Evolutionary conservation across 202 grass and related monocot genomes (phyloP).

Genomic region (Sporobolus alterniflorus): DNA sequence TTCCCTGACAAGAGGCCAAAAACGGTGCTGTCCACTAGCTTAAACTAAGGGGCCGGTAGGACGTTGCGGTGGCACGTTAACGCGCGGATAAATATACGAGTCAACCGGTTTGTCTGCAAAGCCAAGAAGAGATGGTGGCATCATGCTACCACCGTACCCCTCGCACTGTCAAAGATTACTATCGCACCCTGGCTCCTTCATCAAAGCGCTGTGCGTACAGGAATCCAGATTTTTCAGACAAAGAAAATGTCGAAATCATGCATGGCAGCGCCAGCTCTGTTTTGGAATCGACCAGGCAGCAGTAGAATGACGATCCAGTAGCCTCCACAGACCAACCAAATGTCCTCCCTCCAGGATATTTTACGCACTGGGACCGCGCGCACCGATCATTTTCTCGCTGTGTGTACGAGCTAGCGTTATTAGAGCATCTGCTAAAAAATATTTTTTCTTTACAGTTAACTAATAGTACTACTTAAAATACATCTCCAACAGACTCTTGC

Average conservation of each 20-base stretch:
- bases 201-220: no score
- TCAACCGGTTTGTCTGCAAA: neutral
- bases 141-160: neutral
- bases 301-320: slow-evolving; percentile 17
- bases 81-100: neutral
- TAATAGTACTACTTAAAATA: no score
- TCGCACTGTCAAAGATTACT: no score
- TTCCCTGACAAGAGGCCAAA: neutral
- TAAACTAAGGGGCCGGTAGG: neutral
- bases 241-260: neutral
- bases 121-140: no score
- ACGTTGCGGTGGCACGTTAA: neutral
- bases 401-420: no score
- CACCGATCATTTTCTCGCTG: neutral
- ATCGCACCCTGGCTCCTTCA: no score
- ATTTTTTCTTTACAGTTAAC: no score
- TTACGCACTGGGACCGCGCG: slow-evolving; percentile 22
- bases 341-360: slow-evolving; percentile 11
- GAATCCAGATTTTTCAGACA: neutral
- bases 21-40: neutral
- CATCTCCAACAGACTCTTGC: no score
- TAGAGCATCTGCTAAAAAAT: no score
- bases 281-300: neutral
- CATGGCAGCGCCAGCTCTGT: neutral
- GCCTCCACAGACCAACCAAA: neutral